Conservation (phyloP, 805 yeast species). For the Suhomyces sp. region DNA sequence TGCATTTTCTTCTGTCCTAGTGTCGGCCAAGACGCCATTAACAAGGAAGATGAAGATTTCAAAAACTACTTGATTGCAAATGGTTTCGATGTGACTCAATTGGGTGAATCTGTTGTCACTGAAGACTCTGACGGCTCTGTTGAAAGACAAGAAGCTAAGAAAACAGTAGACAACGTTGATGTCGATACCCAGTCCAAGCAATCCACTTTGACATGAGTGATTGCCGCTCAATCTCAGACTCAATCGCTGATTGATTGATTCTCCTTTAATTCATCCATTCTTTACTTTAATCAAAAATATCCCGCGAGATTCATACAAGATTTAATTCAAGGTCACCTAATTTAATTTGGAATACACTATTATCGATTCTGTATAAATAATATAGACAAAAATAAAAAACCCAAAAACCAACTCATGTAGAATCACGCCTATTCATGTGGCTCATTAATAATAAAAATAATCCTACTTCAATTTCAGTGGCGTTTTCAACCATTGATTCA, state of each 20-base stretch:
- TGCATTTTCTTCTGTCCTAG: constrained; percentile 74
- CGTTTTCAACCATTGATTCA: no score
- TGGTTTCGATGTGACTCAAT: constrained; percentile 65
- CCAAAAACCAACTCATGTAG: background rate
- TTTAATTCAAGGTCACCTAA: background rate
- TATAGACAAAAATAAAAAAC: background rate
- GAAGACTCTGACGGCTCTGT: constrained; percentile 2
- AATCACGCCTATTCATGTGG: background rate
- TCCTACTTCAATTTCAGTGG: no score
- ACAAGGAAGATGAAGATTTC: constrained; percentile 72
- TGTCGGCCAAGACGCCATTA: constrained; percentile 79
- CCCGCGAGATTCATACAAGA: background rate
- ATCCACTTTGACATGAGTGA: background rate
- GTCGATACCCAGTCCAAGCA: constrained; percentile 7
- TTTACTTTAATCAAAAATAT: background rate
- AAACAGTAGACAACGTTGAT: constrained; percentile 2
- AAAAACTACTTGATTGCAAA: constrained; percentile 59
- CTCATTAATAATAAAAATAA: background rate
- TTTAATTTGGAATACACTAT: background rate
- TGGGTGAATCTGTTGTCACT: constrained; percentile 39
- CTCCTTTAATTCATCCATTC: background rate
- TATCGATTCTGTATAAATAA: background rate
- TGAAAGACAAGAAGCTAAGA: background rate
- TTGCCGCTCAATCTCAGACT: background rate
- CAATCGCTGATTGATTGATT: background rate